Base-by-base conservation (phyloP, 2,329 filamentous ascomycete species). In the Amphichorda felina region DNA sequence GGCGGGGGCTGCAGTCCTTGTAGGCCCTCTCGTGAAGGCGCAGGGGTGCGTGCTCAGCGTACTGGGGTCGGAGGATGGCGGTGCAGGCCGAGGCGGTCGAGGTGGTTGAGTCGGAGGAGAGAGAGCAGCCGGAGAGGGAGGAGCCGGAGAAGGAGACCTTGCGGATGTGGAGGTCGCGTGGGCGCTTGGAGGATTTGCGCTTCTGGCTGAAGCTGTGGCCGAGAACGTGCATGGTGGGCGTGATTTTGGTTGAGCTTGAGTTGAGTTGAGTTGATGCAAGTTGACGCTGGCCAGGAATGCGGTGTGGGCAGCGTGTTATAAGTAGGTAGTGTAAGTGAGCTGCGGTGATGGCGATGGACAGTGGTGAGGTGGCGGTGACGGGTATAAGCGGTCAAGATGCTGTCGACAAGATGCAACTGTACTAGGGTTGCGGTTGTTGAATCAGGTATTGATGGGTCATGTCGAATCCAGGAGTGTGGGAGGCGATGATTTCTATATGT, bases 111-210 rank as follows among this genome's bases (percentile, higher is more conserved):
- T 47, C 46, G 6, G 55, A 50, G 13, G 48, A 48, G 30, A 53
- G 49, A 30, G 57, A 60, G 46, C 54, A 52, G 41, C 48, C 56
- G 6, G 53, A 56, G 37, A 60, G 52, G 2, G 57, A 60, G 36
- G 50, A 56, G 41, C 57, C 58, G 14, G 58, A 60, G 44, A 60
- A 57, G 30, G 57, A 61, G 33, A 61, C 44, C 47, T 61, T 61
- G 47, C 58, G 56, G 38, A 61, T 60, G 40, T 58, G 55, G 17
- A 61, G 51, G 36, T 59, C 51, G 33, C 55, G 50, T 24, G 57
- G 54, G 16, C 49, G 48, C 41, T 51, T 53, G 39, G 48, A 40
- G 34, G 50, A 46, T 47, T 57, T 58, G 41, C 55, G 53, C 44
- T 54, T 48, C 35, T 56, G 49, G 45, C 50, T 47, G 45, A 59